Conservation (phyloP, 2,329 filamentous ascomycete species). For the Orbilia ellipsospora region DNA sequence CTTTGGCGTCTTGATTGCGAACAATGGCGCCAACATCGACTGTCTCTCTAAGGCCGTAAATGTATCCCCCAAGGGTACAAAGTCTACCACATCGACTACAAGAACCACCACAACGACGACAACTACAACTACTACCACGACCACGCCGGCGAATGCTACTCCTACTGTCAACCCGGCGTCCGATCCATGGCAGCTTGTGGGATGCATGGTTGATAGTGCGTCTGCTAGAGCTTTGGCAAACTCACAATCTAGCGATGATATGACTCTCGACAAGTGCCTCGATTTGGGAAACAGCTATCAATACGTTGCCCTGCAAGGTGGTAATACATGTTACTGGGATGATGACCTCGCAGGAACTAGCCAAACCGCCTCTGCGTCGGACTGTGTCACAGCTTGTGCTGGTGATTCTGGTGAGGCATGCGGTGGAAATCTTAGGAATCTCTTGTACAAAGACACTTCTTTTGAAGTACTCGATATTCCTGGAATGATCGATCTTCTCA, state of each 20-base stretch:
- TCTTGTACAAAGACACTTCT: constrained; percentile 22
- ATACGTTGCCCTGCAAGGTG: constrained; percentile 27
- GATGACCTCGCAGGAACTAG: constrained; percentile 13
- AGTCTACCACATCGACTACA: too few species aligned
- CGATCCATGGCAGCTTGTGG: constrained; percentile 16
- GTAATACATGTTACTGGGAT: constrained; percentile 35
- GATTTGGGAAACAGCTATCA: constrained; percentile 15
- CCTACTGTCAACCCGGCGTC: constrained; percentile 16
- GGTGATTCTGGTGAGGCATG: constrained; percentile 28
- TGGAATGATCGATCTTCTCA: constrained; percentile 26
- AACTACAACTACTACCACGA: too few species aligned
- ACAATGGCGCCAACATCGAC: constrained; percentile 19
- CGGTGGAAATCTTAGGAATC: constrained; percentile 4
- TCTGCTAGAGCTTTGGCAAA: constrained; percentile 1
- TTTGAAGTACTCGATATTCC: constrained; percentile 5
- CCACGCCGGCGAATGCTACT: too few species aligned
- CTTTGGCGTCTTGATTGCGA: constrained; percentile 20
- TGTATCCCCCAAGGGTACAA: constrained; percentile 18
- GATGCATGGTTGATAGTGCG: constrained; percentile 11
- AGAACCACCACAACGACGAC: too few species aligned
- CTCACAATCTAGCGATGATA: background rate
- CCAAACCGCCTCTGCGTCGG: background rate
- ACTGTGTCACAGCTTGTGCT: constrained; percentile 21
- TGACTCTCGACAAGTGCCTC: constrained; percentile 30
- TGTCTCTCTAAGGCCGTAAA: constrained; percentile 22